Percentiles rank a stretch among this genome's conserved stretches.
These are phyloP conservation scores for Ophiosphaerella narmari DNA, from an alignment of 2,329 filamentous ascomycete genomes.

Conservation along the genomic window DNA sequence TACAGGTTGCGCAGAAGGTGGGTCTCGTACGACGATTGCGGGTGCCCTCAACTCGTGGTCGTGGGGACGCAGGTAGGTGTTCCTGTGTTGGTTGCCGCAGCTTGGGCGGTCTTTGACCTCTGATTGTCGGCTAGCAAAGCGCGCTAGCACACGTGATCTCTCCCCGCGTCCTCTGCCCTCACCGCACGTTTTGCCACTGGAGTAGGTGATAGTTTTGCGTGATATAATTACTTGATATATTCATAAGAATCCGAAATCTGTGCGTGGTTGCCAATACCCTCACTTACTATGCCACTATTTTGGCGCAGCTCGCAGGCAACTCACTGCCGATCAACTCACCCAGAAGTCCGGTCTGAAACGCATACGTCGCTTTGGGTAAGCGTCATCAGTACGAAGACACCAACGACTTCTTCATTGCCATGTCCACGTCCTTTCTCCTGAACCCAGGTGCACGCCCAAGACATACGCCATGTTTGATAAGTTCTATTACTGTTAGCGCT, in stretches of 20 bases:
- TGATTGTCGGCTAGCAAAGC: conserved; percentile 8
- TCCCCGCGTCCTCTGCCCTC: neutral
- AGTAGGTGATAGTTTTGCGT: no score
- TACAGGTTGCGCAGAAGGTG: conserved; percentile 24
- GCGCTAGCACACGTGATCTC: conserved; percentile 5
- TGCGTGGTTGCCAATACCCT: no score
- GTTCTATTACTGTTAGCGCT: conserved; percentile 22
- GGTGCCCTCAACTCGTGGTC: conserved; percentile 37
- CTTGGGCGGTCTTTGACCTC: conserved; percentile 16
- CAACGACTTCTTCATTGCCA: conserved; percentile 44
- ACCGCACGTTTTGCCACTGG: neutral
- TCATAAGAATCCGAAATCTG: neutral
- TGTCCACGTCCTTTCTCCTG: conserved; percentile 49
- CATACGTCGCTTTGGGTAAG: no score
- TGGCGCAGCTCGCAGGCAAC: no score
- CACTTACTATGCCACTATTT: no score
- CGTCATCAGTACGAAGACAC: conserved; percentile 27
- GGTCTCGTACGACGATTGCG: conserved; percentile 39
- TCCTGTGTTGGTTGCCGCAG: conserved; percentile 25
- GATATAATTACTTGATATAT: neutral
- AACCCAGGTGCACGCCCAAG: conserved; percentile 53
- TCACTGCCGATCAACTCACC: no score
- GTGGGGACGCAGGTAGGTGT: conserved; percentile 33
- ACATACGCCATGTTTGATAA: conserved; percentile 47
- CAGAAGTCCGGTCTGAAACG: no score